Base-by-base conservation (phyloP, 352 stramenopile species). In the Aphanomyces stellatus region DNA sequence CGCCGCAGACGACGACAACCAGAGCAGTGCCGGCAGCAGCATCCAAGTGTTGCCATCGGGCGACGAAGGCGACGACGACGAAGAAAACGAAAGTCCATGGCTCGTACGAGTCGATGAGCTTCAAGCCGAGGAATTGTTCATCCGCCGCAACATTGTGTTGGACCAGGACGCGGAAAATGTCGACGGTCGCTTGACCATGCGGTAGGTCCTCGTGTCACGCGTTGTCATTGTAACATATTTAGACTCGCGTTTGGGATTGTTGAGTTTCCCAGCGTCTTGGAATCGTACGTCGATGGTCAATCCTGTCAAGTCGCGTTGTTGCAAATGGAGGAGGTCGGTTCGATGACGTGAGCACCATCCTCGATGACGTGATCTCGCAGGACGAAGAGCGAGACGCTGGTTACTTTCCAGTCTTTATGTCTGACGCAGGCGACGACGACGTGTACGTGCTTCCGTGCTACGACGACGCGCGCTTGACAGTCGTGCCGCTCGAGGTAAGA, bases 341-440 rank as follows among this genome's bases (percentile, higher is more conserved):
- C 51, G 4, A 22, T 28, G 8, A 8, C 5, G 31, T 25, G 27
- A 19, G 4, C 8, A 2, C 0, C 37, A 46, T 46, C 17, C 24
- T 4, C 31, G 2, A 37, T 7, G 15, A 10, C 19, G 31, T 59
- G 10, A 24, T 59, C 22, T 17, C 19, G 24, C 35, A 92, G 62
- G 84, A 92, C 69, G 84, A 88, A 27, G 71, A 76, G 27, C 65
- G 75, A 2, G 72, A 77, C 40, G 69, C 66, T 17, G 75, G 74
- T 0, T n/a, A n/a, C n/a, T 81, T 88, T 62, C 80, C 81, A 6
- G 87, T 86, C 65, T 90, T 91, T 63, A 88, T 88, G 73, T 79
- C 73, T 27, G 76, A 88, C 35, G 71, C 76, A 7, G 84, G 80
- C 34, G 80, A 88, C 33, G 84, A 92, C 42, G 84, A 92, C 53